Evolutionary conservation across 768 basidiomycete species (phyloP), one percentile per base, ranked within the genome.

Genomic region (Lactarius sanguifluus): DNA sequence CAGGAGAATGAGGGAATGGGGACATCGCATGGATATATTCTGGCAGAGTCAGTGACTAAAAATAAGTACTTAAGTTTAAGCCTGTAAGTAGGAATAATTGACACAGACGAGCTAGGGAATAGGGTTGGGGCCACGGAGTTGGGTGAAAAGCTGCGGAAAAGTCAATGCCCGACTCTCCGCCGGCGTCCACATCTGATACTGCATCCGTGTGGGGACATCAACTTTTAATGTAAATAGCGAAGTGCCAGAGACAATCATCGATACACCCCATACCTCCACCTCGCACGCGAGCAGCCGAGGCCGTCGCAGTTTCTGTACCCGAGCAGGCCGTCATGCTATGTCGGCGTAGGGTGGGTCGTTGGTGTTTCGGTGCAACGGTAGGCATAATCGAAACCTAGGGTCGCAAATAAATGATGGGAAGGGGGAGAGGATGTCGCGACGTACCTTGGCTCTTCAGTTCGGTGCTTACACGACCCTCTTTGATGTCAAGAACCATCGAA

Each of bases 401-500:
- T 23, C 59, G 54, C 18, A 50, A 28, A 50, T 62, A n/a, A 52
- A 23, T 20, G 36, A 32, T 41, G 59, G 28, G 10, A 52, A 41
- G 38, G 57, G 25, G 23, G 54, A 36, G 57, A 67, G 40, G 41
- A 61, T 65, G 50, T 62, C 20, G 64, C 20, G 34, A 76, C 81
- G 62, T 61, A 91, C 95, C 96, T 81, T 96, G 92, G 71, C 90
- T 92, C 78, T 90, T 96, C 68, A 96, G 82, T 74, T 98, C 96
- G 0, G 90, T 89, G 64, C 92, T 95, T 56, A 99, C 86, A 57
- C 96, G 82, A 9, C 96, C 95, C 66, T 98, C 96, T 71, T 90
- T 90, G 72, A 98, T 79, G 70, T 97, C 94, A 55, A 99, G 79
- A 1, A 97, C 80, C 40, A 99, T 82, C 13, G 87, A 87, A 2